Percentiles rank a stretch among this genome's conserved stretches.
Evolutionary conservation across 2,329 filamentous ascomycete genomes (phyloP).

Genomic region (Paecilomyces formosus): DNA sequence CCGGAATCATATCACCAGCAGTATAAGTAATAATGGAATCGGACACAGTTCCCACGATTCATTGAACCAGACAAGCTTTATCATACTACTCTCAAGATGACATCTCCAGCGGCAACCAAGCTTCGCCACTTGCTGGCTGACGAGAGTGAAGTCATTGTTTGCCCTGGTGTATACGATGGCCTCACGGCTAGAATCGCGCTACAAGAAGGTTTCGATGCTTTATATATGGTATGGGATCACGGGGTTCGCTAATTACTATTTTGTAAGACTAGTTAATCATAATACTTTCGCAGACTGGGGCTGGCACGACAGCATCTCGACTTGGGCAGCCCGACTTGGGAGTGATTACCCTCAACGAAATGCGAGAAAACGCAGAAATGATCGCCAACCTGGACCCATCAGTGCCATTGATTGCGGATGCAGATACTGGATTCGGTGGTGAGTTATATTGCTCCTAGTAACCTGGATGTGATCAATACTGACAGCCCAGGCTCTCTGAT

Average conservation of each 20-base stretch:
- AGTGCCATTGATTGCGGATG: conserved; percentile 53
- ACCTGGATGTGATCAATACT: background rate
- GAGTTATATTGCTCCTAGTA: background rate
- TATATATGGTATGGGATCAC: conserved; percentile 55
- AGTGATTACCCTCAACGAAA: conserved; percentile 55
- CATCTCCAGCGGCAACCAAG: conserved; percentile 3
- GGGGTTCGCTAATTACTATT: background rate
- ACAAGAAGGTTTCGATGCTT: conserved; percentile 53
- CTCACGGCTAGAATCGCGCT: conserved; percentile 58
- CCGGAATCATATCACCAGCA: too few species aligned
- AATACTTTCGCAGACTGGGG: conserved; percentile 46
- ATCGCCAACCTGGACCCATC: conserved; percentile 52
- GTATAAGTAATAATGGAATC: background rate
- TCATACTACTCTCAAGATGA: background rate
- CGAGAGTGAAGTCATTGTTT: conserved; percentile 43
- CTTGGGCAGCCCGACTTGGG: conserved; percentile 59
- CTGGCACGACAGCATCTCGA: conserved; percentile 53
- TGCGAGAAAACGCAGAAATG: conserved; percentile 57
- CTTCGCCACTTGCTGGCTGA: conserved; percentile 37
- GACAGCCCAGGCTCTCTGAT: conserved; percentile 19
- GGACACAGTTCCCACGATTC: background rate
- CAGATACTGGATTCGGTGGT: conserved; percentile 48
- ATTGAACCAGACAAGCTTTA: too few species aligned
- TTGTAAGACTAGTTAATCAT: background rate
- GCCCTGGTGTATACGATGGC: conserved; percentile 62